Evolutionary conservation across 768 basidiomycete genomes (phyloP), one percentile per base, ranked within the genome.

Genomic region (Russula foetens): DNA sequence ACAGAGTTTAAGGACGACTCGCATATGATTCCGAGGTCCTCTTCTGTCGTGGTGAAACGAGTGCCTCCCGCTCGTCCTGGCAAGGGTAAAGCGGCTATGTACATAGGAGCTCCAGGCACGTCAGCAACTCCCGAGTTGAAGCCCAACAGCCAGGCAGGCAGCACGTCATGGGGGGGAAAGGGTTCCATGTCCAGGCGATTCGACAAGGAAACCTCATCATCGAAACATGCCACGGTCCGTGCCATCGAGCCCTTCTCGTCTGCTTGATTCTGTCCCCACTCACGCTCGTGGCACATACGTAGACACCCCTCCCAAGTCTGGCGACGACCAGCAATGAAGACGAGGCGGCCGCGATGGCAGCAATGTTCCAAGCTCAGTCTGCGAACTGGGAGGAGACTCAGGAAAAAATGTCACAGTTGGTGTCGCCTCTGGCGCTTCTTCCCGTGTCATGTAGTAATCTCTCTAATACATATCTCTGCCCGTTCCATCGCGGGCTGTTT

Each of bases 371-470:
- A 73, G 90, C 90, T 62, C 90, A 93, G 75, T 85, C 86, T 43
- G 86, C 90, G 65, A 91, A 94, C 74, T 99, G 96, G 97, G 90
- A 97, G 78, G 90, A 95, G 82, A 88, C 94, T 70, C 93, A 98
- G 77, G 94, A 98, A 81, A 93, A 96, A 82, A 98, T 99, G 95
- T 89, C 94, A 71, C 87, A 92, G 97, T 99, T 80, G 79, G 95
- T 94, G 78, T 84, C 76, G 77, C 79, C 80, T 71, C 73, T 68
- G 69, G 70, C 72, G 71, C 76, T 77, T 76, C 73, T 79, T 76
- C 77, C 81, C 75, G 53, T 82, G 72, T 69, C 75, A 73, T 76
- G 81, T 86, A 85, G 84, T 87, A 86, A 81, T 75, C 69, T 73
- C 66, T 89, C 87, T 88, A 85, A 90, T 88, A 81, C 81, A 84